Evolutionary conservation across 2,329 filamentous ascomycete species (phyloP).

Genomic region (Apiospora aurea): DNA sequence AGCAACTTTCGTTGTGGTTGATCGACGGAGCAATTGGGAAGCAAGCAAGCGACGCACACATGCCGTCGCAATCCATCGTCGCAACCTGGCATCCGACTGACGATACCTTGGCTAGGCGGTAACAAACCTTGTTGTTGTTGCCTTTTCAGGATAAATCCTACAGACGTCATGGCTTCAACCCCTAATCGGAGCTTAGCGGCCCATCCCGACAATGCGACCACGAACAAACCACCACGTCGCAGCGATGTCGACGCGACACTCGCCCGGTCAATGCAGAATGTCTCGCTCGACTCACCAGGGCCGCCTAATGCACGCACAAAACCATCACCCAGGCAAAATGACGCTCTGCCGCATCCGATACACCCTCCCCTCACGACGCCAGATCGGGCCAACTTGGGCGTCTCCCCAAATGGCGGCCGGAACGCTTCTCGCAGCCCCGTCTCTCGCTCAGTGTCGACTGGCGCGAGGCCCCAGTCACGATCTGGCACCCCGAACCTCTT

Average conservation of each 20-base stretch:
- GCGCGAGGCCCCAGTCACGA: conserved; percentile 48
- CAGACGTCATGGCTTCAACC: conserved; percentile 15
- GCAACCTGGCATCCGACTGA: not conserved
- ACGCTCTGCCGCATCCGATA: not conserved
- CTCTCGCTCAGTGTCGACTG: conserved; percentile 40
- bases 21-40: conserved; percentile 16
- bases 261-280: conserved; percentile 18
- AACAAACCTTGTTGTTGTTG: not conserved
- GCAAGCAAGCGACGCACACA: not conserved
- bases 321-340: conserved; percentile 3
- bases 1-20: conserved; percentile 16
- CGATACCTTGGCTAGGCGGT: not conserved
- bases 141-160: not conserved
- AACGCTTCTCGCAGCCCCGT: conserved; percentile 52
- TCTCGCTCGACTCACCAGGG: conserved; percentile 21
- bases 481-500: conserved; percentile 59
- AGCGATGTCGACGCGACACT: conserved; percentile 23
- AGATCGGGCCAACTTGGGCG: conserved; percentile 18
- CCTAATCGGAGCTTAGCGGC: conserved; percentile 13
- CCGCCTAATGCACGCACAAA: not conserved
- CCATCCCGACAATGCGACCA: not conserved
- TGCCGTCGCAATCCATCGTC: not conserved
- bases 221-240: conserved; percentile 12
- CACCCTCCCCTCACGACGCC: not conserved
- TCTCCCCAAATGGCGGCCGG: conserved; percentile 43